phyloP scores from a whole-genome alignment of 257 asterid genomes.

The Lavandula angustifolia region DNA sequence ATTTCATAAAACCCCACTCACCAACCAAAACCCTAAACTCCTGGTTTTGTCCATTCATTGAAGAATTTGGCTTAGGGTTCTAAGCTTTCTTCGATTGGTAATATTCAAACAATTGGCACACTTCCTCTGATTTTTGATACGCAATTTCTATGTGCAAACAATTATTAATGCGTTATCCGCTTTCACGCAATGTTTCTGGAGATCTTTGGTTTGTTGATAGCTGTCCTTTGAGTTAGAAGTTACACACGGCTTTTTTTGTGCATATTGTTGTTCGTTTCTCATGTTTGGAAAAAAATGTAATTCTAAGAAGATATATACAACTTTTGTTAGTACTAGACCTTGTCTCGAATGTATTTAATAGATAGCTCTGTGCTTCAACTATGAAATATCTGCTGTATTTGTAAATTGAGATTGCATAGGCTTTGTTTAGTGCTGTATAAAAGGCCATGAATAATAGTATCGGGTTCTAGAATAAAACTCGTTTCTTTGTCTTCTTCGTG shows the following conservation, averaged over 20 bases:
- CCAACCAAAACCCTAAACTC: conserved; percentile 34
- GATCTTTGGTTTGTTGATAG: not conserved
- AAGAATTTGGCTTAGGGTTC: no score
- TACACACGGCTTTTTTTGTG: no score
- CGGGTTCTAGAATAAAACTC: not conserved
- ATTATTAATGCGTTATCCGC: conserved; percentile 6
- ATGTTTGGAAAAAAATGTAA: not conserved
- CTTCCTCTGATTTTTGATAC: no score
- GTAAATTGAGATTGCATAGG: conserved; percentile 4
- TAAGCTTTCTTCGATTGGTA: no score
- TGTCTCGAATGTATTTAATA: no score
- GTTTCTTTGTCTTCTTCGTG: not conserved
- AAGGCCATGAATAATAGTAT: not conserved
- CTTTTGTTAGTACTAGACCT: no score
- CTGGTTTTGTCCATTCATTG: no score
- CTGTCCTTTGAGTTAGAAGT: no score
- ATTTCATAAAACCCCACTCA: conserved; percentile 41
- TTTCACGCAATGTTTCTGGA: not conserved
- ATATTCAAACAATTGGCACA: not conserved
- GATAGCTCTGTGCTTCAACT: not conserved
- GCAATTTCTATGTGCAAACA: no score
- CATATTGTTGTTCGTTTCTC: not conserved
- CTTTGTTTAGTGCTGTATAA: not conserved
- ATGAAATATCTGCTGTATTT: not conserved
- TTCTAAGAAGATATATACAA: not conserved